These are phyloP conservation scores for Macrocybe gigantea DNA, from an alignment of 768 basidiomycete genomes.

Conservation along the genomic window DNA sequence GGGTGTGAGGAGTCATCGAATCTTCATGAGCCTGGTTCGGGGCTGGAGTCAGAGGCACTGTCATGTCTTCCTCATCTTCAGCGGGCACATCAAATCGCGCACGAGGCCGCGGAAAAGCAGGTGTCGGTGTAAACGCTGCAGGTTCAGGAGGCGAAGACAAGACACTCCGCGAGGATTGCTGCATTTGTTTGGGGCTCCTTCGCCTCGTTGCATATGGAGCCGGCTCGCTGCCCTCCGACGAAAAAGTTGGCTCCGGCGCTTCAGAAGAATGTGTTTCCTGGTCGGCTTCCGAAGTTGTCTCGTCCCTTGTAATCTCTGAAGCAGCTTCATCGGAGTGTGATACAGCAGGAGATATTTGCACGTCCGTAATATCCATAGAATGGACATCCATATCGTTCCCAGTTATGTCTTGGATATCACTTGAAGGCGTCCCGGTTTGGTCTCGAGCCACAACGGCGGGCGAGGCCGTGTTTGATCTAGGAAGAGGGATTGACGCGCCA, in stretches of 20 bases:
- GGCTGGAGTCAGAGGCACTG: slow-evolving; percentile 23
- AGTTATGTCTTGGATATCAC: slow-evolving; percentile 22
- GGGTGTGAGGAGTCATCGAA: slow-evolving; percentile 62
- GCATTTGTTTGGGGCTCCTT: slow-evolving; percentile 17
- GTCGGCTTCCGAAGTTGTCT: too few relatives aligned
- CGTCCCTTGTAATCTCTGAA: too few relatives aligned
- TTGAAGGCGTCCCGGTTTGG: slow-evolving; percentile 4
- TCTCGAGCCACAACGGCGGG: slow-evolving; percentile 31
- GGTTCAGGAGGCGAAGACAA: slow-evolving; percentile 54
- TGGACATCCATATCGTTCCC: slow-evolving; percentile 28
- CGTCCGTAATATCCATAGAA: slow-evolving; percentile 51
- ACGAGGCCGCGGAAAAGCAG: slow-evolving; percentile 54
- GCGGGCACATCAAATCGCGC: slow-evolving; percentile 55
- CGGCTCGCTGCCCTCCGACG: slow-evolving; percentile 54
- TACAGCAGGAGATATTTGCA: slow-evolving; percentile 38
- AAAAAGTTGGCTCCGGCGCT: slow-evolving; percentile 60
- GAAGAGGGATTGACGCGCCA: slow-evolving; percentile 43
- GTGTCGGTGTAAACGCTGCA: slow-evolving; percentile 61
- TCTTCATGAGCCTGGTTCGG: slow-evolving; percentile 25
- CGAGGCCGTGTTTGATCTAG: slow-evolving; percentile 44
- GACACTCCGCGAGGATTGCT: slow-evolving; percentile 30
- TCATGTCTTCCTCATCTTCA: slow-evolving; percentile 30
- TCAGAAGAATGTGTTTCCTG: slow-evolving; percentile 1
- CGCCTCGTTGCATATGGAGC: slow-evolving; percentile 27
- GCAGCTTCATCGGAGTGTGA: slow-evolving; percentile 3